Evolutionary conservation across 306 rosid species (phyloP).

Genomic region (Ceratonia siliqua): DNA sequence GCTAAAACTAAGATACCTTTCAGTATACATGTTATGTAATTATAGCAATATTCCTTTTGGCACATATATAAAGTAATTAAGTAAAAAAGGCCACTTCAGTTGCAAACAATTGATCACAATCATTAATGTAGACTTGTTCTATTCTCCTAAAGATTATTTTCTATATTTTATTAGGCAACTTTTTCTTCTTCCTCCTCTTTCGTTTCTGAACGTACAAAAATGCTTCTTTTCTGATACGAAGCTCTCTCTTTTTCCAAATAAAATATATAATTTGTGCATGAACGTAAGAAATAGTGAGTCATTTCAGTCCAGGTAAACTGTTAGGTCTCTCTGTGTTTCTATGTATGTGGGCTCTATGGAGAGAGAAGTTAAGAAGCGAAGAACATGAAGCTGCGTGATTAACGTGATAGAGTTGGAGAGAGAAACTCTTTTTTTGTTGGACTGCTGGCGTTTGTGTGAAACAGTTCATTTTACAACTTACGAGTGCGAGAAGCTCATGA

Average conservation of each 20-base stretch:
- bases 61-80: not conserved
- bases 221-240: not conserved
- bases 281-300: not conserved
- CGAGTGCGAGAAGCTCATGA: constrained; percentile 70
- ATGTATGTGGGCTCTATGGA: not conserved
- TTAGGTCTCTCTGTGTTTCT: not conserved
- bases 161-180: not conserved
- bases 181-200: not conserved
- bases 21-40: not conserved
- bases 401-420: constrained; percentile 57
- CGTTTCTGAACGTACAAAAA: not conserved
- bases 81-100: constrained; percentile 3
- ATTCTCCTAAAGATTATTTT: not conserved
- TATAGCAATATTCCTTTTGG: constrained; percentile 25
- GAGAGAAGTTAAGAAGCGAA: constrained; percentile 25
- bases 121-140: constrained; percentile 1
- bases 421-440: constrained; percentile 20
- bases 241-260: not conserved
- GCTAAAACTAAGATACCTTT: not conserved
- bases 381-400: constrained; percentile 63
- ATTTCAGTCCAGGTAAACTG: constrained; percentile 15
- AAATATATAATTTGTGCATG: not conserved
- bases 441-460: constrained; percentile 34
- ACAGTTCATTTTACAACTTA: constrained; percentile 48
- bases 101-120: constrained; percentile 13